These are phyloP conservation scores for Diplosphaera chodatii DNA, from an alignment of 139 green algal species.

Conservation along the genomic window DNA sequence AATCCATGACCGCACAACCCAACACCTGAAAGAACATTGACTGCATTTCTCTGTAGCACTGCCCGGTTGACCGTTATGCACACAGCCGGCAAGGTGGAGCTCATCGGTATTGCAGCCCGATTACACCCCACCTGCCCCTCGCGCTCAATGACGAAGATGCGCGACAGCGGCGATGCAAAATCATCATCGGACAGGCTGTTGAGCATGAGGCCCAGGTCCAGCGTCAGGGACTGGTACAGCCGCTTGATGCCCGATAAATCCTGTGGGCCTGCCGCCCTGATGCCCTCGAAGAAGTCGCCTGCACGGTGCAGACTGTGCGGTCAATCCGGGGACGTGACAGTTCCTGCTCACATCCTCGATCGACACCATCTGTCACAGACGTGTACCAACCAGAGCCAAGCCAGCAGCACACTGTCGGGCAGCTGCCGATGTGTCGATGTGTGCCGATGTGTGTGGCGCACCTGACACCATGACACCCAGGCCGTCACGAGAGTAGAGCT, in stretches of 20 bases:
- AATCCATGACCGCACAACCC: constrained; percentile 55
- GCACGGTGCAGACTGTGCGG: no score
- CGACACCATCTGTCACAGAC: no score
- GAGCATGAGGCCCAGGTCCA: not conserved
- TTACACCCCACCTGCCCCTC: constrained; percentile 23
- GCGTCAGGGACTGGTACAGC: not conserved
- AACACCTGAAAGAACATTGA: constrained; percentile 39
- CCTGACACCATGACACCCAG: constrained; percentile 85
- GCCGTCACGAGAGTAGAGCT: constrained; percentile 94
- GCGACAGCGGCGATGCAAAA: not conserved
- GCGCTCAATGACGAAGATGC: constrained; percentile 35
- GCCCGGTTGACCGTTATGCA: no score
- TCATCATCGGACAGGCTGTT: not conserved
- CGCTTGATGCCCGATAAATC: not conserved
- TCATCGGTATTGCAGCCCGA: no score
- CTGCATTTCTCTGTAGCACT: no score
- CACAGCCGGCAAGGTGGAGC: no score
- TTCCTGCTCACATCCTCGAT: no score
- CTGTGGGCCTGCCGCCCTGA: not conserved
- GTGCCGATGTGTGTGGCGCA: not conserved
- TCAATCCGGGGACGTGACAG: no score
- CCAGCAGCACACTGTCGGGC: no score
- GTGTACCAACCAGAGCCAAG: no score
- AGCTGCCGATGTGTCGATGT: no score
- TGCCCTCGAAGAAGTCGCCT: not conserved